Evolutionary conservation across 2,329 filamentous ascomycete species (phyloP).

Genomic region (Fusarium scirpi): DNA sequence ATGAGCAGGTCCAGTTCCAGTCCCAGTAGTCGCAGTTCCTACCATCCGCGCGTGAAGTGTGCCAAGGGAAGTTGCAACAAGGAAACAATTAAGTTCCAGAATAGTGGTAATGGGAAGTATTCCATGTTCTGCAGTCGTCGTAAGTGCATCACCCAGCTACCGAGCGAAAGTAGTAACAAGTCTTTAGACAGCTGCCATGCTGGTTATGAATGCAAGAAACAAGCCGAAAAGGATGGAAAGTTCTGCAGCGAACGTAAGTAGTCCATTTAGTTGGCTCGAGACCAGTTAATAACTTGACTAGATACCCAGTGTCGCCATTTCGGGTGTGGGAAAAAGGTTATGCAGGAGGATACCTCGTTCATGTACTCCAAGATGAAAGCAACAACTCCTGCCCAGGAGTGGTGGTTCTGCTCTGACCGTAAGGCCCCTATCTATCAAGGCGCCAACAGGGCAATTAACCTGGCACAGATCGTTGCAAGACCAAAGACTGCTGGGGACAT

Average conservation of each 20-base stretch:
- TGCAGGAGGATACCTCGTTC: background rate
- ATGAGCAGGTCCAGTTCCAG: background rate
- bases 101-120: background rate
- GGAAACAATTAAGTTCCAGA: accelerated
- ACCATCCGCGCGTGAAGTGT: background rate
- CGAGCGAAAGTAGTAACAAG: background rate
- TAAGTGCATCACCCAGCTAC: background rate
- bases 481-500: conserved; percentile 2
- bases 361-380: conserved; percentile 1
- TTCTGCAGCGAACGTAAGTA: conserved; percentile 7
- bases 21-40: background rate
- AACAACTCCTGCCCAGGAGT: background rate
- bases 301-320: conserved; percentile 3
- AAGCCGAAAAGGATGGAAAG: background rate
- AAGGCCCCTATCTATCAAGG: accelerated
- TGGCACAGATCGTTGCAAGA: conserved; percentile 11
- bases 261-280: accelerated
- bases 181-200: background rate
- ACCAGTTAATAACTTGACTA: background rate
- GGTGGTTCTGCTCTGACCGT: conserved; percentile 29
- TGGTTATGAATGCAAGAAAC: background rate
- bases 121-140: background rate
- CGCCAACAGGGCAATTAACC: background rate
- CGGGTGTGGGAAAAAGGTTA: background rate
- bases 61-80: background rate